phyloP scores from a whole-genome alignment of 306 rosid species.

The Prunus persica region DNA sequence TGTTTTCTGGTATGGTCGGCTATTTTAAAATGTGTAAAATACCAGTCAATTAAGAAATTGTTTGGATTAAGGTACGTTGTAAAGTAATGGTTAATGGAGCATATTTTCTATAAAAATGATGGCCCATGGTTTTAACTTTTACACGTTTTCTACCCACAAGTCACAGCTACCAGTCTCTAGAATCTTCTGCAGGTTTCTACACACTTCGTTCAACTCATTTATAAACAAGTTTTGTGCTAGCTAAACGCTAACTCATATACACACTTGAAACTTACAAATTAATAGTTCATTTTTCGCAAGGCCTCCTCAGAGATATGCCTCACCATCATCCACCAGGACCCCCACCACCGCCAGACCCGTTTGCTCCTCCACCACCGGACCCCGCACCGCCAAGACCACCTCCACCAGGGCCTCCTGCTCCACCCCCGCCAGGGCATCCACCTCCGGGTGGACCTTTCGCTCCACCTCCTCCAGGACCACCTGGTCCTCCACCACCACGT shows the following conservation, averaged over 20 bases:
- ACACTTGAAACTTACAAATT: too few relatives aligned
- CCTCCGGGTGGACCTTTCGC: neutral
- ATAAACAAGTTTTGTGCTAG: neutral
- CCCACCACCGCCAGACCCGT: constrained; percentile 17
- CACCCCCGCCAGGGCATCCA: neutral
- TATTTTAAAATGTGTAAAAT: too few relatives aligned
- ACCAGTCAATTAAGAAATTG: too few relatives aligned
- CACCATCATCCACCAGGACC: constrained; percentile 16
- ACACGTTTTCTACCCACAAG: neutral
- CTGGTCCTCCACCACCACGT: constrained; percentile 2
- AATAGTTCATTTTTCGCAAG: too few relatives aligned
- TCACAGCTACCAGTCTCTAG: neutral
- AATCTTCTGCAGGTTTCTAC: neutral
- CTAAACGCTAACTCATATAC: neutral
- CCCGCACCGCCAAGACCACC: neutral
- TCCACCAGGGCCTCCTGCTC: neutral
- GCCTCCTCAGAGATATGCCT: neutral
- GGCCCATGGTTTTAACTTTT: too few relatives aligned
- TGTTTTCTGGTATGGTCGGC: too few relatives aligned
- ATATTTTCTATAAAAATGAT: too few relatives aligned
- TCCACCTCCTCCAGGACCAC: constrained; percentile 15
- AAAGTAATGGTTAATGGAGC: too few relatives aligned
- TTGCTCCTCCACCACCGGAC: constrained; percentile 24
- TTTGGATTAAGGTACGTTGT: too few relatives aligned
- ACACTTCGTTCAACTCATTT: neutral